Conservation (phyloP, 2,329 filamentous ascomycete species). For the Diplocarpon mali region DNA sequence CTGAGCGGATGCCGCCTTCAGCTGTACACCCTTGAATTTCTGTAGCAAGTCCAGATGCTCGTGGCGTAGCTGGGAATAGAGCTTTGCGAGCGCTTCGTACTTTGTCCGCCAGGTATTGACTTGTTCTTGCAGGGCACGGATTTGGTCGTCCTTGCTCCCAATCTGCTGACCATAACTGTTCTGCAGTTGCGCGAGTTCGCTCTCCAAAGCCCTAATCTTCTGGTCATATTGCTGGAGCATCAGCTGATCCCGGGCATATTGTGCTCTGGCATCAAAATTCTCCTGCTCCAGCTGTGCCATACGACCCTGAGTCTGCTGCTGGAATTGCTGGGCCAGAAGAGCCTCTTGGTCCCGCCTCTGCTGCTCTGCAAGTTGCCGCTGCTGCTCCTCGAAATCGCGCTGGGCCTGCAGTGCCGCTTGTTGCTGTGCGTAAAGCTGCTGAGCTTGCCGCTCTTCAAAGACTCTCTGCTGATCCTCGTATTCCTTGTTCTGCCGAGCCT, state of each 20-base stretch:
- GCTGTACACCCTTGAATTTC: slow-evolving; percentile 90
- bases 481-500: slow-evolving; percentile 82
- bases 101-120: slow-evolving; percentile 96
- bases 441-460: slow-evolving; percentile 76
- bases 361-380: slow-evolving; percentile 76
- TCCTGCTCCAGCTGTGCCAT: slow-evolving; percentile 91
- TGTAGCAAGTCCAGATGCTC: slow-evolving; percentile 92
- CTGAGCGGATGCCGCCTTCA: slow-evolving; percentile 93
- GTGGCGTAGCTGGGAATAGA: slow-evolving; percentile 90
- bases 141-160: slow-evolving; percentile 86
- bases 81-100: slow-evolving; percentile 90
- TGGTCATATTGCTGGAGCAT: slow-evolving; percentile 96
- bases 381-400: slow-evolving; percentile 92
- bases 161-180: slow-evolving; percentile 77
- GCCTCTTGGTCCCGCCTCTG: slow-evolving; percentile 86
- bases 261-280: slow-evolving; percentile 84
- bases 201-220: slow-evolving; percentile 84
- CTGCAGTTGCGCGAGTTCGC: slow-evolving; percentile 73
- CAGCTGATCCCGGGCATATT: slow-evolving; percentile 94
- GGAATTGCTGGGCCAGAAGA: slow-evolving; percentile 74
- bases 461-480: slow-evolving; percentile 91
- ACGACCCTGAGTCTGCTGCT: slow-evolving; percentile 91
- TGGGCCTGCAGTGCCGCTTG: slow-evolving; percentile 77
- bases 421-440: slow-evolving; percentile 70
- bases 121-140: slow-evolving; percentile 85